phyloP scores from a whole-genome alignment of 805 yeast species.

The Starmera caribaea region DNA sequence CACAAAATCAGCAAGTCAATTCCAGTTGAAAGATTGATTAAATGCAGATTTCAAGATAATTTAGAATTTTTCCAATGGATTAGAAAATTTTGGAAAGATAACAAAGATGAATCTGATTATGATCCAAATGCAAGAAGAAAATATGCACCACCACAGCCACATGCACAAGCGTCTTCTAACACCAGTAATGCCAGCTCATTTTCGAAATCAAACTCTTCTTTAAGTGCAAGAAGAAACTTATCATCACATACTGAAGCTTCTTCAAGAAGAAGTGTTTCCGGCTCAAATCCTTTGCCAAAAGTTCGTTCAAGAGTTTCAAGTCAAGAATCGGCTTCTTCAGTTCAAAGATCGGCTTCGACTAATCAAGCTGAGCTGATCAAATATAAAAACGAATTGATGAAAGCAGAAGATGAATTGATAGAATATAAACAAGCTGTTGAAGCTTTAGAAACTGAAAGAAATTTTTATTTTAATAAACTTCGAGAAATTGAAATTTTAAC shows the following conservation, averaged over 20 bases:
- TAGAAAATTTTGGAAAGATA: slow-evolving; percentile 71
- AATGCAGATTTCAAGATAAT: slow-evolving; percentile 89
- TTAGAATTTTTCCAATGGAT: slow-evolving; percentile 93
- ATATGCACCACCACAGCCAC: slow-evolving; percentile 9
- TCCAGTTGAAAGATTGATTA: slow-evolving; percentile 73
- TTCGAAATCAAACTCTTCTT: background rate
- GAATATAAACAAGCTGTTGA: slow-evolving; percentile 54
- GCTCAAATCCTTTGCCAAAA: slow-evolving; percentile 8
- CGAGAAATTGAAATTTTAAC: slow-evolving; percentile 80
- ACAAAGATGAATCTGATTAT: slow-evolving; percentile 57
- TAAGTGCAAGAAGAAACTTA: slow-evolving; percentile 1
- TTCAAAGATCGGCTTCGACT: slow-evolving; percentile 18
- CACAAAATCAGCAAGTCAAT: slow-evolving; percentile 65
- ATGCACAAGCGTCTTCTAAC: slow-evolving; percentile 3
- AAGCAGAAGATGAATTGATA: slow-evolving; percentile 38
- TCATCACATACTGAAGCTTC: slow-evolving; percentile 1
- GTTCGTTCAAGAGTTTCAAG: slow-evolving; percentile 7
- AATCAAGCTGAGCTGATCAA: slow-evolving; percentile 37
- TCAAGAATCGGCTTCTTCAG: slow-evolving; percentile 8
- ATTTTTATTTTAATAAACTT: slow-evolving; percentile 82
- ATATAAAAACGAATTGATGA: slow-evolving; percentile 30
- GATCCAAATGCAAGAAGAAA: slow-evolving; percentile 59
- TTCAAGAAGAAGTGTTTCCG: slow-evolving; percentile 4
- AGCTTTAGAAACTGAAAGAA: slow-evolving; percentile 71
- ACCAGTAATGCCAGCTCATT: background rate